Evolutionary conservation across 805 yeast species (phyloP).

Genomic region (Candida succiphila): DNA sequence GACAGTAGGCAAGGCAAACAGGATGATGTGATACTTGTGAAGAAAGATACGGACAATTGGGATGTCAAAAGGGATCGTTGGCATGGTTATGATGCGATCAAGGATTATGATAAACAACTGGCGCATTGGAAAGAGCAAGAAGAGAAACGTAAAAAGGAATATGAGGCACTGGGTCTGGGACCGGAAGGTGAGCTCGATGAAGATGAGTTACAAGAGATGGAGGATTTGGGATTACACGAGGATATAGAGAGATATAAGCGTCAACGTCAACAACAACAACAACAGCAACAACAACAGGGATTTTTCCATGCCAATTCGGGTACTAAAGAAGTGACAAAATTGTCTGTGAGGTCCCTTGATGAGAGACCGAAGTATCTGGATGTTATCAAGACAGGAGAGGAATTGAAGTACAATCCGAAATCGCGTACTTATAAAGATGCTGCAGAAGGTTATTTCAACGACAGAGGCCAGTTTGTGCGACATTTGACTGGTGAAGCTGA

Average conservation of each 20-base stretch:
- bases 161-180: no score
- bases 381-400: slow-evolving; percentile 33
- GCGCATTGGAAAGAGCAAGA: slow-evolving; percentile 32
- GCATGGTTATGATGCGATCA: slow-evolving; percentile 60
- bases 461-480: slow-evolving; percentile 40
- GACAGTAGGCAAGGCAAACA: slow-evolving; percentile 9
- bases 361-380: slow-evolving; percentile 68
- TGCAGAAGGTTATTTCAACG: slow-evolving; percentile 22
- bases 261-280: no score
- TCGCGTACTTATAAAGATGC: slow-evolving; percentile 30
- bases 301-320: slow-evolving; percentile 11
- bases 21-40: slow-evolving; percentile 6
- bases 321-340: slow-evolving; percentile 16
- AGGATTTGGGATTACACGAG: slow-evolving; percentile 26
- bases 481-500: slow-evolving; percentile 48
- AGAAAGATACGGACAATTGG: slow-evolving; percentile 33
- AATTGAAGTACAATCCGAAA: slow-evolving; percentile 43
- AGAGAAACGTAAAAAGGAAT: slow-evolving; percentile 15
- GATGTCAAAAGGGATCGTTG: slow-evolving; percentile 73
- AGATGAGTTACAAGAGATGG: slow-evolving; percentile 33
- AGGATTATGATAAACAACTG: slow-evolving; percentile 47
- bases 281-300: slow-evolving; percentile 2
- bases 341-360: slow-evolving; percentile 51
- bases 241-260: no score
- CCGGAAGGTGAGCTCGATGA: slow-evolving; percentile 22